Conservation (phyloP, 192 early-diverging fungal genomes). For the Coemansia sp. region DNA sequence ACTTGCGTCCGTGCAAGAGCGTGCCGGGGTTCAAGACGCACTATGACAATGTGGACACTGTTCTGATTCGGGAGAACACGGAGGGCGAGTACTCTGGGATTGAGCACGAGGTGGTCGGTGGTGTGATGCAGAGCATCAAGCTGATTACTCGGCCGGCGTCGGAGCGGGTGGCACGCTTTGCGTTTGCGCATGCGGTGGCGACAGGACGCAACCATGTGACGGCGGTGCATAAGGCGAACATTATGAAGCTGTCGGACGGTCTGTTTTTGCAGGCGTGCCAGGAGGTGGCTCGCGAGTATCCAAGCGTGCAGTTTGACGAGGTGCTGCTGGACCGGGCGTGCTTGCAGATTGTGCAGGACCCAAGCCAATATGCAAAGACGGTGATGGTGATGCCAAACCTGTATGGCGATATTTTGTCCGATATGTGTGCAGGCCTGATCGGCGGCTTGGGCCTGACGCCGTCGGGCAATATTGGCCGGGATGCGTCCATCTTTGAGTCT, state of each 20-base stretch:
- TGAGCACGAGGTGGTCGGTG: conserved; percentile 93
- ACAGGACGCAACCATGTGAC: conserved; percentile 92
- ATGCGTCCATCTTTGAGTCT: conserved; percentile 96
- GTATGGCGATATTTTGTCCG: conserved; percentile 98
- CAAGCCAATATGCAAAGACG: conserved; percentile 79
- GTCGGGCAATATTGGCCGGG: conserved; percentile 97
- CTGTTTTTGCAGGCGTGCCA: conserved; percentile 92
- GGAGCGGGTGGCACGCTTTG: conserved; percentile 88
- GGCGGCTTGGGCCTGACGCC: conserved; percentile 98
- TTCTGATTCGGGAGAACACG: conserved; percentile 99
- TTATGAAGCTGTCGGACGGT: conserved; percentile 96
- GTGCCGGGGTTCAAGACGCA: conserved; percentile 95
- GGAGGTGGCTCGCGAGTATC: conserved; percentile 89
- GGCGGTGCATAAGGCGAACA: conserved; percentile 97
- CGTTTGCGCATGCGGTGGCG: conserved; percentile 88
- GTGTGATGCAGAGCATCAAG: conserved; percentile 99
- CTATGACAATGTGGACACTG: conserved; percentile 95
- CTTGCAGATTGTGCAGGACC: conserved; percentile 93
- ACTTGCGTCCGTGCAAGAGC: conserved; percentile 97
- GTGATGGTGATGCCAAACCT: conserved; percentile 99
- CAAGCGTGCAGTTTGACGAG: conserved; percentile 88
- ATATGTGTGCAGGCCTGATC: conserved; percentile 97
- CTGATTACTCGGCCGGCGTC: conserved; percentile 96
- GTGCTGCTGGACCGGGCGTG: conserved; percentile 93
- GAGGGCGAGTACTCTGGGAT: conserved; percentile 99